Evolutionary conservation across 257 asterid genomes (phyloP).

Genomic region (Lycium ferocissimum): DNA sequence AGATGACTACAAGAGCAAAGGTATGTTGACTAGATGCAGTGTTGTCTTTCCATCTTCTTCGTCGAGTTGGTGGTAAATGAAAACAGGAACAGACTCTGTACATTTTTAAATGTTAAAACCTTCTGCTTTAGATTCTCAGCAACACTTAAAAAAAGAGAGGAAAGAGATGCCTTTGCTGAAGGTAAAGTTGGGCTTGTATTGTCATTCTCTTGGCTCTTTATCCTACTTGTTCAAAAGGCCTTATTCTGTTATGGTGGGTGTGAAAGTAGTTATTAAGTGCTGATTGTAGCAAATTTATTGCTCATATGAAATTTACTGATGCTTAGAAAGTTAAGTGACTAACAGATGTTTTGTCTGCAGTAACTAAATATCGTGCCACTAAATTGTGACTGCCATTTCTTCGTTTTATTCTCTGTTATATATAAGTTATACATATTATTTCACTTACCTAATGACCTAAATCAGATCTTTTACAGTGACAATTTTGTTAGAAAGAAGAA

Average conservation of each 20-base stretch:
- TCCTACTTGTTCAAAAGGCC: background rate
- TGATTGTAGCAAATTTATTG: background rate
- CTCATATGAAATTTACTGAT: background rate
- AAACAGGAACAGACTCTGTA: background rate
- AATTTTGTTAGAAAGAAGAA: too few species aligned
- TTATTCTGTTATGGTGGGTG: background rate
- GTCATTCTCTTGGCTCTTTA: background rate
- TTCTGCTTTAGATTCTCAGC: constrained; percentile 66
- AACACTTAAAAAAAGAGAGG: constrained; percentile 76
- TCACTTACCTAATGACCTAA: background rate
- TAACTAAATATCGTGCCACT: background rate
- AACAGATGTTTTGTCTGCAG: background rate
- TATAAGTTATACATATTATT: background rate
- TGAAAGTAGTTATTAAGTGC: background rate
- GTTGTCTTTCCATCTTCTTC: background rate
- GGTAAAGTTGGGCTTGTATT: constrained; percentile 44
- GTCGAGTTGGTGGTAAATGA: background rate
- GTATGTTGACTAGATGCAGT: constrained; percentile 38
- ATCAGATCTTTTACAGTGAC: background rate
- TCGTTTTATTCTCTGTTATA: background rate
- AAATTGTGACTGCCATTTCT: background rate
- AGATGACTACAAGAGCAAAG: constrained; percentile 86
- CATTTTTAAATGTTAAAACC: constrained; percentile 25
- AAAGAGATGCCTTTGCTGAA: constrained; percentile 92
- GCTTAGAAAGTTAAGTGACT: background rate